Conservation (phyloP, 345 rosid genomes). For the Hibiscus trionum region DNA sequence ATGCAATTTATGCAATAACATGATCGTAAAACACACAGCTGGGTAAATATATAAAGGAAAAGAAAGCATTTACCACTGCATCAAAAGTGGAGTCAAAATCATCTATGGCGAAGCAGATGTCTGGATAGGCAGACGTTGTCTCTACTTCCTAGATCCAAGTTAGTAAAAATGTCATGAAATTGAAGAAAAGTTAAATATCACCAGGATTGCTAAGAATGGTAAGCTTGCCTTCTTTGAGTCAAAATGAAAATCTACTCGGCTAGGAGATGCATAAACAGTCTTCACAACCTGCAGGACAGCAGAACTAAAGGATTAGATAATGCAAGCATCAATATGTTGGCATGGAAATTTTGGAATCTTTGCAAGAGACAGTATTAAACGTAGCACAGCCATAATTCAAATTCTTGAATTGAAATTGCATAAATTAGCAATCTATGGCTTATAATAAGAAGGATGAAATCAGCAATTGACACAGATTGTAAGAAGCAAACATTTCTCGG, state of each 20-base stretch:
- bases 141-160: constrained; percentile 64
- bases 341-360: background rate
- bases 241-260: constrained; percentile 85
- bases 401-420: background rate
- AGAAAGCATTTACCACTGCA: constrained; percentile 62
- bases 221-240: constrained; percentile 77
- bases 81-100: constrained; percentile 97
- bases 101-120: constrained; percentile 90
- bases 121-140: constrained; percentile 94
- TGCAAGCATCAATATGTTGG: background rate
- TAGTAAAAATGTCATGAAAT: constrained; percentile 23
- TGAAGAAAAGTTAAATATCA: constrained; percentile 8
- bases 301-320: constrained; percentile 16
- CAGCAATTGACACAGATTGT: background rate
- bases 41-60: background rate
- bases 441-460: constrained; percentile 3
- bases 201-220: constrained; percentile 4
- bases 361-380: constrained; percentile 2
- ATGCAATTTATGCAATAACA: background rate
- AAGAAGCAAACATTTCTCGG: background rate
- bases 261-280: constrained; percentile 91
- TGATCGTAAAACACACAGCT: background rate
- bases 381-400: background rate
- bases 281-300: constrained; percentile 66
- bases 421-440: background rate